Evolutionary conservation across 2,329 filamentous ascomycete genomes (phyloP).

Genomic region (Talaromyces islandicus): DNA sequence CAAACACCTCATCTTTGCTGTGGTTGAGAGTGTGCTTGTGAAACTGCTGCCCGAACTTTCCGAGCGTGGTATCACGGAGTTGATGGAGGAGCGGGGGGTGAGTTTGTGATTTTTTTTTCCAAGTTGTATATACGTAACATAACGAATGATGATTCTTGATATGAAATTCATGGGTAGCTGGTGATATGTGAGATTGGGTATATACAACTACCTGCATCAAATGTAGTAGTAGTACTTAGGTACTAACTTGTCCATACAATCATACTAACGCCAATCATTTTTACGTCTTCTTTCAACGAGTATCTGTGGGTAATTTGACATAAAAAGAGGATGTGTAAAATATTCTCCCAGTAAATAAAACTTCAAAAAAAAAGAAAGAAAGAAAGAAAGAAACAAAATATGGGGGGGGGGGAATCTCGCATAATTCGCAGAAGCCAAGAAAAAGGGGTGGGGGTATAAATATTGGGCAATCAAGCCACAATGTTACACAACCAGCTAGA

Average conservation of each 20-base stretch:
- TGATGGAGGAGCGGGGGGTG: constrained; percentile 65
- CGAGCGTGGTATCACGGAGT: constrained; percentile 63
- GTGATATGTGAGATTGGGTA: not conserved
- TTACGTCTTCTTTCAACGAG: not conserved
- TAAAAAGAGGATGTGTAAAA: too few species aligned
- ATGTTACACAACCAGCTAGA: not conserved
- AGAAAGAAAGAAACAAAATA: not conserved
- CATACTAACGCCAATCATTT: not conserved
- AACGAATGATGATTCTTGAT: not conserved
- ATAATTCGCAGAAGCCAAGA: not conserved
- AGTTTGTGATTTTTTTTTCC: constrained; percentile 11
- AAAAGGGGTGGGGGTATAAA: not conserved
- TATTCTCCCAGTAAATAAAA: not conserved
- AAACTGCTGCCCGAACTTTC: constrained; percentile 77
- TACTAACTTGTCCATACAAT: not conserved
- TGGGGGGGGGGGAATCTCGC: not conserved
- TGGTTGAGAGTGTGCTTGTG: constrained; percentile 76
- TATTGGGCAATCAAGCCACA: not conserved
- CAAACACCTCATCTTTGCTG: constrained; percentile 78
- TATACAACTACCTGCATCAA: not conserved
- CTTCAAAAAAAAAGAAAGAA: too few species aligned
- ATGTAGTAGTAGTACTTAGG: not conserved
- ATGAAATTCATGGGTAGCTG: too few species aligned
- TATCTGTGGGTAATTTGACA: not conserved
- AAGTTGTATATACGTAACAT: not conserved